Evolutionary conservation across 2,329 filamentous ascomycete species (phyloP), one percentile per base, ranked within the genome.

Genomic region (Furcasterigmium sp.): DNA sequence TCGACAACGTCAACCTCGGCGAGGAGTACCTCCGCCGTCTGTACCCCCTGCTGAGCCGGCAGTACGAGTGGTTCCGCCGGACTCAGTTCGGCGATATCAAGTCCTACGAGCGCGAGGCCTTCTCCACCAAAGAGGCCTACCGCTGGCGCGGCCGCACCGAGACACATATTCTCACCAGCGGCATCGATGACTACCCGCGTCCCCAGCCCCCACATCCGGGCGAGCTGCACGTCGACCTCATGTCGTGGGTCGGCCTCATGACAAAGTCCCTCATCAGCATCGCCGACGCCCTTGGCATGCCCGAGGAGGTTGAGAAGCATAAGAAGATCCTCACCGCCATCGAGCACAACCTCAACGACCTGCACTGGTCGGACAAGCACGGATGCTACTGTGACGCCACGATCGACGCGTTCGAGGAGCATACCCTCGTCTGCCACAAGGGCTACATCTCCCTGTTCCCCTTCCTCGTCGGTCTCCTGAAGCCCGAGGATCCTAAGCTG

Each of bases 221-320:
- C 56, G 93, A 98, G 78, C 77, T 98, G 39, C 91, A 98, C 62
- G 84, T 94, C 23, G 93, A 98, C 64, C 75, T 97, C 42, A 86
- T 98, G 62, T 87, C 87, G 41, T 98, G 93, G 93, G 86, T 98
- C 67, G 93, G 91, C n/a, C 80, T 96, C 70, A 95, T 96, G 88
- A 85, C 87, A 32, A 82, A 85, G 51, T 85, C 86, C n/a, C 78
- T 98, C 43, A 76, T 82, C 55, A 87, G 85, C 53, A 87, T 96
- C 53, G 88, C 90, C 2, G 70, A 79, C 37, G 79, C 82, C 20
- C 75, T 97, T n/a, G 83, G 78, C 37, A 78, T 90, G 51, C 65
- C 68, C 0, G 90, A 95, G 26, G 91, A 97, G 53, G 83, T 77
- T 1, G 75, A 78, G 18, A 80, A 87, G 55, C 88, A 91, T 54